Percentiles rank a stretch among this genome's conserved stretches.
Evolutionary conservation across 2,329 filamentous ascomycete genomes (phyloP).

Genomic region (Ceratocystis cubensis): DNA sequence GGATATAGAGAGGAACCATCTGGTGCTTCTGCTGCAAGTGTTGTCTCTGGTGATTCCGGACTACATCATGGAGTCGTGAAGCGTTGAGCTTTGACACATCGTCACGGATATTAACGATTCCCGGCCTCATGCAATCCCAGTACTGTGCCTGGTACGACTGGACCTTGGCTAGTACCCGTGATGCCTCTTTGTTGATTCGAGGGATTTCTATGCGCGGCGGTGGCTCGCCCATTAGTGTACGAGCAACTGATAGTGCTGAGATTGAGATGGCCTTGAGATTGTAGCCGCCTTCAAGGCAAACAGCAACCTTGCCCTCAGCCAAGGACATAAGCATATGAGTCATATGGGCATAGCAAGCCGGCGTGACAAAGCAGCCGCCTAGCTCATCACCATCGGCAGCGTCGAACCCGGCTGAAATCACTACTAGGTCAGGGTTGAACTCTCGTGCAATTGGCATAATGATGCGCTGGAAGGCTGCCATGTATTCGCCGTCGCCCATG

Average conservation of each 20-base stretch:
- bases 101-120: slow-evolving; percentile 43
- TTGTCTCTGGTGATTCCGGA: slow-evolving; percentile 64
- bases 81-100: slow-evolving; percentile 42
- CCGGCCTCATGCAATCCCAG: slow-evolving; percentile 79
- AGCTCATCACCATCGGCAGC: slow-evolving; percentile 87
- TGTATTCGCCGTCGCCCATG: slow-evolving; percentile 94
- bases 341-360: slow-evolving; percentile 91
- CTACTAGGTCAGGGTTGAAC: slow-evolving; percentile 86
- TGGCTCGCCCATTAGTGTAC: slow-evolving; percentile 89
- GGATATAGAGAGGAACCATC: slow-evolving; percentile 72
- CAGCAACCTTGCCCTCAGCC: slow-evolving; percentile 75
- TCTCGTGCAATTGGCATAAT: slow-evolving; percentile 93
- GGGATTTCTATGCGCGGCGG: slow-evolving; percentile 51
- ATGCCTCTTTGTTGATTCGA: slow-evolving; percentile 45
- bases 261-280: slow-evolving; percentile 86
- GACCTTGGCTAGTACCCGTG: slow-evolving; percentile 44
- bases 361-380: slow-evolving; percentile 84
- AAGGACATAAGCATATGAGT: slow-evolving; percentile 98
- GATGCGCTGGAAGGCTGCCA: slow-evolving; percentile 89
- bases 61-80: slow-evolving; percentile 62
- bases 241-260: slow-evolving; percentile 81
- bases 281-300: slow-evolving; percentile 92
- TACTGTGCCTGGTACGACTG: slow-evolving; percentile 53
- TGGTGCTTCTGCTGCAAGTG: slow-evolving; percentile 56
- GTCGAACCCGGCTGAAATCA: slow-evolving; percentile 92